A percentile compares a stretch with the other conserved stretches of the same genome.
These are phyloP conservation scores for Mucor velutinosus DNA, from an alignment of 371 early-diverging fungal species.

Conservation along the genomic window DNA sequence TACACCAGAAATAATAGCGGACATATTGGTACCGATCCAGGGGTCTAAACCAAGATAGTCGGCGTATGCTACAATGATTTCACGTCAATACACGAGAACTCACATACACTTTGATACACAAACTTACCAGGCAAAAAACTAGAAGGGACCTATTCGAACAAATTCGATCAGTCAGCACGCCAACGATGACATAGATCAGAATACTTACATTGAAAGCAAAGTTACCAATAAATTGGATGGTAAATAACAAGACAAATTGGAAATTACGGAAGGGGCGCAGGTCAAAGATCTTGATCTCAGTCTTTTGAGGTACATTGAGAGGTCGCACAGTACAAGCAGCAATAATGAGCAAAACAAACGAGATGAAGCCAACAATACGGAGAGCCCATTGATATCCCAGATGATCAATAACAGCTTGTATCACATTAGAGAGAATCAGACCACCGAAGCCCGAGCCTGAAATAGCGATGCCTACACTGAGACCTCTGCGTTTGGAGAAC, in stretches of 20 bases:
- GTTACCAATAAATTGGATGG: conserved; percentile 39
- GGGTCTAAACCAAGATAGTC: conserved; percentile 30
- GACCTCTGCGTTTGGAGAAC: conserved; percentile 69
- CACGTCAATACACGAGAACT: not conserved
- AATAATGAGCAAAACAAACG: conserved; percentile 48
- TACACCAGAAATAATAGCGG: conserved; percentile 52
- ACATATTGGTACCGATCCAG: conserved; percentile 42
- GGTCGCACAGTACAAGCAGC: conserved; percentile 53
- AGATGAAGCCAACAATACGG: conserved; percentile 57
- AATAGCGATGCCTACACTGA: conserved; percentile 75
- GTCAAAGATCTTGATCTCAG: conserved; percentile 18
- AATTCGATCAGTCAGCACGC: not conserved
- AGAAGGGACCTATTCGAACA: conserved; percentile 6
- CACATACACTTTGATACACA: not conserved
- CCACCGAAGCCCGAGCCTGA: conserved; percentile 84
- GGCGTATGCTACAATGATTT: conserved; percentile 34
- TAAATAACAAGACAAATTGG: conserved; percentile 36
- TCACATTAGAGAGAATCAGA: conserved; percentile 65
- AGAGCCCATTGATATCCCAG: conserved; percentile 63
- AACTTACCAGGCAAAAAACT: conserved; percentile 25
- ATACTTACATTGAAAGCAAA: conserved; percentile 44
- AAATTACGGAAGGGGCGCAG: conserved; percentile 34
- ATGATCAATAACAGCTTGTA: conserved; percentile 54
- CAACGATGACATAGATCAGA: not conserved
- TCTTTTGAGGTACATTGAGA: conserved; percentile 30